phyloP scores from a whole-genome alignment of 345 rosid genomes.

The Bruguiera sexangula region DNA sequence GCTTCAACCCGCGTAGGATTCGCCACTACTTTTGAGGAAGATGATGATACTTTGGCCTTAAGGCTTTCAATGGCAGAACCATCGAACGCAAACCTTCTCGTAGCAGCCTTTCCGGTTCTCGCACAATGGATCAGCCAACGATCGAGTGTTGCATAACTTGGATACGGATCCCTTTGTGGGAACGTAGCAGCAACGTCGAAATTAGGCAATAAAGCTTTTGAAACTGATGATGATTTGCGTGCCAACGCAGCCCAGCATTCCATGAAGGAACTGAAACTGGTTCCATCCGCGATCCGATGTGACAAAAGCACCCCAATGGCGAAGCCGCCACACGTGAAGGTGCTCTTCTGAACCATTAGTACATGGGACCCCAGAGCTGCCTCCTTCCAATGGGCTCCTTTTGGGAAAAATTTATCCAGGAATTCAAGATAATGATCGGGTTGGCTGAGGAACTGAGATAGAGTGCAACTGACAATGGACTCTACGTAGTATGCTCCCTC shows the following conservation, averaged over 20 bases:
- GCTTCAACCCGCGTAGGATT: slow-evolving; percentile 10
- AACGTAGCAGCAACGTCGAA: slow-evolving; percentile 35
- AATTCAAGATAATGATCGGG: slow-evolving; percentile 8
- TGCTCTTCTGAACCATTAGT: slow-evolving; percentile 21
- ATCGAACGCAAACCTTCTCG: background rate
- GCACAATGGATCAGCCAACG: background rate
- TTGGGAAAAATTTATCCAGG: slow-evolving; percentile 19
- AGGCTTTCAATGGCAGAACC: background rate
- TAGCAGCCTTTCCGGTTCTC: background rate
- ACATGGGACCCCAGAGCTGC: slow-evolving; percentile 12
- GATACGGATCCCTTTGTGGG: slow-evolving; percentile 10
- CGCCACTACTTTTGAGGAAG: background rate
- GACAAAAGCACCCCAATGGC: slow-evolving; percentile 33
- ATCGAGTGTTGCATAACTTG: background rate
- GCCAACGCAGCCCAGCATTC: slow-evolving; percentile 35
- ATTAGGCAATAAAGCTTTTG: slow-evolving; percentile 16
- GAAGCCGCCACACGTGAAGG: slow-evolving; percentile 42
- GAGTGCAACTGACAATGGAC: background rate
- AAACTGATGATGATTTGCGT: background rate
- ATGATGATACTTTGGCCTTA: background rate
- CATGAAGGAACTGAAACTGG: slow-evolving; percentile 10
- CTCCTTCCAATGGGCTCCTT: background rate
- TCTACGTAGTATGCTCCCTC: slow-evolving; percentile 11
- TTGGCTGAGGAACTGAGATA: slow-evolving; percentile 14
- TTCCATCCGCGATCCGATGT: slow-evolving; percentile 48